Evolutionary conservation across 768 basidiomycete genomes (phyloP), one percentile per base, ranked within the genome.

Genomic region (Mrakia frigida): DNA sequence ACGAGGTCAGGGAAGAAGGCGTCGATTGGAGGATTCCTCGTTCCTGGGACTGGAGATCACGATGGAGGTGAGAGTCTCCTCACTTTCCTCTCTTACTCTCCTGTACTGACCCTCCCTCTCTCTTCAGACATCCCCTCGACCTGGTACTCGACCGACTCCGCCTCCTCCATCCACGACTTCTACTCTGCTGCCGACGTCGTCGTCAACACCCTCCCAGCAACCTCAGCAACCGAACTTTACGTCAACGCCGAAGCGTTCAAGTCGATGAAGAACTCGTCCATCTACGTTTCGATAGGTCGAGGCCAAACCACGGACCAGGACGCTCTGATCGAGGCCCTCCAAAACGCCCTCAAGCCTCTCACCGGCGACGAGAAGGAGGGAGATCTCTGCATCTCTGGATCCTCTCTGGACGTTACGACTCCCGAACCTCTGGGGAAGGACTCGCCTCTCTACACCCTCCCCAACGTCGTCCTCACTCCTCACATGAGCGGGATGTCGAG

Each of bases 181-280:
- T 80, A 80, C 74, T 46, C 65, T 0, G 33, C 61, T 3, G 70
- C 61, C 25, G 78, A 80, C 70, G 76, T 80, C 37, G 68, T 80
- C n/a, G 78, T 80, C 28, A 78, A 80, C 69, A 74, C 77, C 37
- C 74, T 80, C 18, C 79, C 79, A 0, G 74, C 78, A 6, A 65
- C 39, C 21, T n/a, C 63, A 11, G 70, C 52, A 16, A 80, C 77
- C 25, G 41, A 69, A 6, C 53, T 53, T 0, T 78, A 75, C 33
- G 76, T 80, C 9, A 75, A 68, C 46, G 76, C 70, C 23, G n/a
- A 35, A 13, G 76, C 79, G 28, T 80, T 80, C 67, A 52, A 74
- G n/a, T 63, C 70, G 28, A 70, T 70, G 68, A 70, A 70, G 56
- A 52, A 70, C 67, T 39, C 37, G 2, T 37, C 74, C 41, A 43